Evolutionary conservation across 1,284 basidiomycete species (phyloP).

Genomic region (Fomitopsis pinicola): DNA sequence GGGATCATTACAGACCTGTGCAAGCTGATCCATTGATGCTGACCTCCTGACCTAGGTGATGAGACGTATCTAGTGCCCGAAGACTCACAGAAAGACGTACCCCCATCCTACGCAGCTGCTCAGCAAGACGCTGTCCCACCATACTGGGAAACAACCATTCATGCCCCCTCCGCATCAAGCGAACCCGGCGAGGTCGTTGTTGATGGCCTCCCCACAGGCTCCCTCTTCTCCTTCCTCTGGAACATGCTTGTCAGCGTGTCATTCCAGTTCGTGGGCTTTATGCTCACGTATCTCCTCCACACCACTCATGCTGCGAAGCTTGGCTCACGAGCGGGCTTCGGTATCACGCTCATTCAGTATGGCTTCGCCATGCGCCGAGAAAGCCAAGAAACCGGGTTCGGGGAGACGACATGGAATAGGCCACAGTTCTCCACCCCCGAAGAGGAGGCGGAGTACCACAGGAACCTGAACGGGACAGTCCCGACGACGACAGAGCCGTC

Average conservation of each 20-base stretch:
- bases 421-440: conserved; percentile 39
- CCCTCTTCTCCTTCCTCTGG: conserved; percentile 87
- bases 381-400: conserved; percentile 26
- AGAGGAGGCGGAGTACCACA: conserved; percentile 46
- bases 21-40: neutral
- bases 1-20: neutral
- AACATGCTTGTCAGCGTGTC: conserved; percentile 91
- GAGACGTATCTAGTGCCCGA: conserved; percentile 74
- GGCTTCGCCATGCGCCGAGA: conserved; percentile 77
- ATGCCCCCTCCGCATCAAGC: conserved; percentile 61
- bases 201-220: conserved; percentile 73
- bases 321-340: conserved; percentile 92
- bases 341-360: conserved; percentile 93
- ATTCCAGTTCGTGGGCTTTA: conserved; percentile 97
- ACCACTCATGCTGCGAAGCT: conserved; percentile 95
- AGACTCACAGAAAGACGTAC: conserved; percentile 75
- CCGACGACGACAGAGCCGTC: conserved; percentile 7
- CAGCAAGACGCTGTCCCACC: conserved; percentile 94
- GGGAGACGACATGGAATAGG: conserved; percentile 25
- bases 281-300: conserved; percentile 91
- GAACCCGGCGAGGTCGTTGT: conserved; percentile 66
- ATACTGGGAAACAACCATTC: conserved; percentile 97
- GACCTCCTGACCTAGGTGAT: conserved; percentile 47
- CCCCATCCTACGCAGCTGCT: conserved; percentile 87
- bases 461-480: conserved; percentile 26